Base-by-base conservation (phyloP, 169 alveolate genomes). In the Toxoplasma gondii region DNA sequence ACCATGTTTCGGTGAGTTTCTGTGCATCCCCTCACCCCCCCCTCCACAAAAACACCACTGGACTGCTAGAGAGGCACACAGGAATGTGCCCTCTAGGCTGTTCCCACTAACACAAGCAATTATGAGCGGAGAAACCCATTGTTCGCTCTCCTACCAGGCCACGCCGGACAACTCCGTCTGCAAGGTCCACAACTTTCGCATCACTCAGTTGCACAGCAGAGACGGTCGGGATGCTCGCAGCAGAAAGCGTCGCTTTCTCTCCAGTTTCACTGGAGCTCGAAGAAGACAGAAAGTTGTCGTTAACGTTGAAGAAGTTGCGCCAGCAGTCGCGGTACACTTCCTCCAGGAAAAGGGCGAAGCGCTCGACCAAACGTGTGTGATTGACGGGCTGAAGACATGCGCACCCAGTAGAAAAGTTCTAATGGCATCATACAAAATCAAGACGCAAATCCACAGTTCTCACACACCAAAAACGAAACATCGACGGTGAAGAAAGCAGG, bases 351-450 rank as follows among this genome's bases (percentile, higher is more conserved):
- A 17, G 38, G 39, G 88, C 58, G 44, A 90, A 90, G 22, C 93
- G 64, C 88, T 70, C 88, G 38, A 69, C 88, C 36, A 90, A 34
- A 12, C 58, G 34, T 22, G 36, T 41, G 93, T 90, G 74, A 49
- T 90, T 70, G 16, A 90, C 93, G 29, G 93, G 93, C 93, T 90
- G 93, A 38, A 84, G 10, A n/a, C 45, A 44, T 31, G 29, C 29
- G 58, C 58, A 49, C 58, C 58, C 58, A 12, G 58, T 7, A 12
- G 17, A 69, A 4, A 69, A 22, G 16, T 4, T 69, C 19, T 7
- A 2, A 17, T 5, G 19, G 19, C 82, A 69, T 9, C 5, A 69
- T 17, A 22, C 19, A 17, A 69, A 7, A 69, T 7, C 34, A 34
- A 31, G 36, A 80, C 4, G 88, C 44, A 38, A 45, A 31, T 12